Conservation (phyloP, 164 flowering plant species). For the Annona cherimola region DNA sequence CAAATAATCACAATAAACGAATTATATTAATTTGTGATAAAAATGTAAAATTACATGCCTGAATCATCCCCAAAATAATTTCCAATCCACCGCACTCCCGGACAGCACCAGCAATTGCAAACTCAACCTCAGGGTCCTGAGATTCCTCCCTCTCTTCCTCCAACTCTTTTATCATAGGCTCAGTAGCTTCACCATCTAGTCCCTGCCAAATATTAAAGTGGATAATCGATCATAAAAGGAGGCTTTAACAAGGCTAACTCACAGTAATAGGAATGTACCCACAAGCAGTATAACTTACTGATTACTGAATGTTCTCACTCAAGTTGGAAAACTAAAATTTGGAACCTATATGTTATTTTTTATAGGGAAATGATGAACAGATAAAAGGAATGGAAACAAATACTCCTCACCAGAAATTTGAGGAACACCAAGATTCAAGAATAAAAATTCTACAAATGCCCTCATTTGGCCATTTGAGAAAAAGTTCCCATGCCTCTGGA, state of each 20-base stretch:
- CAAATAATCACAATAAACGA: neutral
- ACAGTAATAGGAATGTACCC: neutral
- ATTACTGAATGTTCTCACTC: neutral
- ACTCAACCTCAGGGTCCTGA: constrained; percentile 97
- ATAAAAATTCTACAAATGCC: neutral
- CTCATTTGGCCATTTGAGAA: neutral
- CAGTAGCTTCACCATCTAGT: constrained; percentile 99
- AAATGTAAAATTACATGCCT: constrained; percentile 45
- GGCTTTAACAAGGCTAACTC: neutral
- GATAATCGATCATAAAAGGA: neutral
- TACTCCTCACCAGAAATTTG: neutral
- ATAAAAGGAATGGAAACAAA: neutral
- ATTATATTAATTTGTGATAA: neutral
- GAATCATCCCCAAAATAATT: constrained; percentile 81
- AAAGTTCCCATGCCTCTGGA: neutral
- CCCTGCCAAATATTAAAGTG: constrained; percentile 49
- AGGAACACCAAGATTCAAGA: neutral
- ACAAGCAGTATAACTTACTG: neutral
- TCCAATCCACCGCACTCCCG: constrained; percentile 90
- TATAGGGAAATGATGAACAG: neutral
- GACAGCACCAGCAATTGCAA: constrained; percentile 97
- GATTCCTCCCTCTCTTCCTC: constrained; percentile 98
- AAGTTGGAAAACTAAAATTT: too few relatives aligned
- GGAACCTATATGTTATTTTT: too few relatives aligned
- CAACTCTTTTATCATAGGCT: constrained; percentile 97